Conservation (phyloP, 257 asterid genomes). For the Ajuga chamaepitys region DNA sequence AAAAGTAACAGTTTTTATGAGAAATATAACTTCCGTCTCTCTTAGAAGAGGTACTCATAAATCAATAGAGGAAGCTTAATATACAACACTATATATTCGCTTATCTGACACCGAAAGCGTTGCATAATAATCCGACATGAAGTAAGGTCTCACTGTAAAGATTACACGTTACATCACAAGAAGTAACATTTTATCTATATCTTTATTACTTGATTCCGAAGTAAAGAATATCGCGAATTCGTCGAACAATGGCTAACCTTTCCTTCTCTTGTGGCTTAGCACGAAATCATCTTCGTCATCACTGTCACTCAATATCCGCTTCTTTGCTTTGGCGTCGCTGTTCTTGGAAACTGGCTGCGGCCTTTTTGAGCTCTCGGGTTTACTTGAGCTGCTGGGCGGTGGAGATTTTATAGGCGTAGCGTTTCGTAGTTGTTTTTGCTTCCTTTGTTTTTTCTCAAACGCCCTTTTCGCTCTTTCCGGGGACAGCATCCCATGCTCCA, state of each 20-base stretch:
- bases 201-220: conserved; percentile 12
- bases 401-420: conserved; percentile 74
- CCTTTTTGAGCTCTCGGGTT: conserved; percentile 53
- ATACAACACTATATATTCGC: no score
- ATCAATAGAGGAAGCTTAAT: no score
- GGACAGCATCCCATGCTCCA: conserved; percentile 87
- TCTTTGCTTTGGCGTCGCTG: conserved; percentile 57
- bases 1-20: no score
- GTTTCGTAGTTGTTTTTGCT: conserved; percentile 60
- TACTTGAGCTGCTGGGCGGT: conserved; percentile 31
- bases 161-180: conserved; percentile 4
- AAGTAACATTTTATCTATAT: neutral
- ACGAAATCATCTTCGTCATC: conserved; percentile 61
- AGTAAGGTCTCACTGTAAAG: neutral
- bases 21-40: no score
- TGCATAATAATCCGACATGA: no score
- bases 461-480: conserved; percentile 77
- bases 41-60: no score
- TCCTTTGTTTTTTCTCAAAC: conserved; percentile 75
- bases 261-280: conserved; percentile 63
- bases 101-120: no score
- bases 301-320: conserved; percentile 34
- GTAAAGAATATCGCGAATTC: conserved; percentile 16
- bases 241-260: conserved; percentile 27
- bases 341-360: conserved; percentile 44